Percentiles rank a stretch among this genome's conserved stretches.
Conservation (phyloP, 306 rosid species). For the Castanospermum australe region DNA sequence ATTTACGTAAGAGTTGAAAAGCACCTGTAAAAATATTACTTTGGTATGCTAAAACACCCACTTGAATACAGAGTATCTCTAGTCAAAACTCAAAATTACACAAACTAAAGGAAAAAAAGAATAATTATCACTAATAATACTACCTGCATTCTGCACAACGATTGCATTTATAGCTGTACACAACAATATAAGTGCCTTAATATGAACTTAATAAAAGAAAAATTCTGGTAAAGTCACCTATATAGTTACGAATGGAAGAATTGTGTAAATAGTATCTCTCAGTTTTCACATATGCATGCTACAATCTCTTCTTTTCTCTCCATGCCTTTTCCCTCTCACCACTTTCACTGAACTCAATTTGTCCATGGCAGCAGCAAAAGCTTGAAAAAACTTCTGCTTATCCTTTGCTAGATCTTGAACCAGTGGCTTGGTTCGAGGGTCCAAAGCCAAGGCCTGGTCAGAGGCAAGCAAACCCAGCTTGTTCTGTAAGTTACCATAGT, state of each 20-base stretch:
- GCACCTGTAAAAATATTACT: no score
- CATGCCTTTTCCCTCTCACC: constrained; percentile 52
- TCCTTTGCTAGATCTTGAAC: constrained; percentile 56
- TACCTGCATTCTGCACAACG: constrained; percentile 13
- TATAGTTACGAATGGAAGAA: no score
- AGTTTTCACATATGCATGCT: constrained; percentile 17
- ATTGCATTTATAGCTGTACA: neutral
- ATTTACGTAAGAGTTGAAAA: no score
- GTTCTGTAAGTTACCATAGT: constrained; percentile 50
- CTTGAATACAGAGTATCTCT: neutral
- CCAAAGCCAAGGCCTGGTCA: constrained; percentile 55
- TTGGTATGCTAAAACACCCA: neutral
- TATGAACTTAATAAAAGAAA: neutral
- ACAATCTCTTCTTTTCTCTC: constrained; percentile 55
- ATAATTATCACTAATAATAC: neutral
- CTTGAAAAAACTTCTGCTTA: constrained; percentile 54
- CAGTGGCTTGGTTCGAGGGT: constrained; percentile 43
- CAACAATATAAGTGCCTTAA: neutral
- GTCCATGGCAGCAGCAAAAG: constrained; percentile 62
- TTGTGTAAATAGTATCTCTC: no score
- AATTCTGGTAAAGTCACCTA: no score
- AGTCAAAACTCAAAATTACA: neutral
- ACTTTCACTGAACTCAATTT: constrained; percentile 61
- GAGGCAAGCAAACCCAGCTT: constrained; percentile 55
- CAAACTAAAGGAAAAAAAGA: neutral